Conservation (phyloP, 1,284 basidiomycete genomes). For the Tausonia pullulans region DNA sequence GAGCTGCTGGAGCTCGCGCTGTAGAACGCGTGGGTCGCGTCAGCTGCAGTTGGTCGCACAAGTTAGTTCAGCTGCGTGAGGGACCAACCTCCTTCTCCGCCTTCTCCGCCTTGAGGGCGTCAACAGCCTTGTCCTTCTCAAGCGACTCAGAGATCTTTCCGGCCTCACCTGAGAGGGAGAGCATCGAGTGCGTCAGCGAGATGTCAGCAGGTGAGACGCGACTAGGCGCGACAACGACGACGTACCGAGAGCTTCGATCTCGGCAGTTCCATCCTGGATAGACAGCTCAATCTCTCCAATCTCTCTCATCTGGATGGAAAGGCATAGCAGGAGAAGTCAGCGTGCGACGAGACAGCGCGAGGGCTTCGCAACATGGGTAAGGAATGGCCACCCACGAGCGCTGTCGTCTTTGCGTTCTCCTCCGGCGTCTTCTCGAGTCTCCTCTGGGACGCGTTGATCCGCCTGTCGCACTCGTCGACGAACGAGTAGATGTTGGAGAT, state of each 20-base stretch:
- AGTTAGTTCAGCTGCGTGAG: constrained; percentile 15
- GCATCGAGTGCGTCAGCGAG: background rate
- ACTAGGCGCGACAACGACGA: constrained; percentile 19
- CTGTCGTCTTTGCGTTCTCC: constrained; percentile 97
- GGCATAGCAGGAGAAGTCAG: background rate
- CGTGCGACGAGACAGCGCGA: no score
- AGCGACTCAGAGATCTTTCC: constrained; percentile 98
- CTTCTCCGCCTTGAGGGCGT: constrained; percentile 94
- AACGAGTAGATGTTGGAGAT: constrained; percentile 90
- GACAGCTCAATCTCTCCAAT: constrained; percentile 98
- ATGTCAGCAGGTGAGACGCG: constrained; percentile 13
- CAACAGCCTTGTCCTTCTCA: constrained; percentile 92
- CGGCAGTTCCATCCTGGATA: constrained; percentile 94
- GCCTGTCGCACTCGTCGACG: constrained; percentile 94
- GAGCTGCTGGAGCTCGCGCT: constrained; percentile 88
- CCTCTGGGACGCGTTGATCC: constrained; percentile 86
- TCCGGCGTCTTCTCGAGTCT: constrained; percentile 98
- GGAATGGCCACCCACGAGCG: constrained; percentile 49
- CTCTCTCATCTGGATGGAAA: constrained; percentile 71
- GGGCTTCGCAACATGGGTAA: no score
- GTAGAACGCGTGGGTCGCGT: background rate
- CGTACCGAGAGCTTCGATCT: constrained; percentile 85
- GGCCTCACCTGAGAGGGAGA: constrained; percentile 59
- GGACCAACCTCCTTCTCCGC: constrained; percentile 74
- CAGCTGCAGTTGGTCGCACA: constrained; percentile 8